Percentiles rank a stretch among this genome's conserved stretches.
Evolutionary conservation across 23 red algal genomes (phyloP).

Genomic region (Gracilariopsis chorda): DNA sequence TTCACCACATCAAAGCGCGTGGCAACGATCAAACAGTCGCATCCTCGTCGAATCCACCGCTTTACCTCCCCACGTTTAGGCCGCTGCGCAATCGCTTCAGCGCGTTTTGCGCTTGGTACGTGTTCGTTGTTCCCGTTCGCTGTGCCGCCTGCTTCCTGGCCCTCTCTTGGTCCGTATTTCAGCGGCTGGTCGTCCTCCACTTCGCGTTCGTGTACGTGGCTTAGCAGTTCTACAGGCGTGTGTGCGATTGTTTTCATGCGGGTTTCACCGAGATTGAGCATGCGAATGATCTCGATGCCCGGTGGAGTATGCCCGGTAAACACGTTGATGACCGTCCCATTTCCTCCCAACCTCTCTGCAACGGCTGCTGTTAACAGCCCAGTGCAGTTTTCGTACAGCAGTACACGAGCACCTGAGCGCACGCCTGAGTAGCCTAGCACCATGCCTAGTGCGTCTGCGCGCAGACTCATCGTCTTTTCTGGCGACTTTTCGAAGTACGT

Average conservation of each 20-base stretch:
- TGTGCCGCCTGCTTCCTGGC: background rate
- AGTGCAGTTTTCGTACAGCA: slow-evolving; percentile 64
- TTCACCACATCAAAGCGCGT: slow-evolving; percentile 62
- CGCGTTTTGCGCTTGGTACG: slow-evolving; percentile 2
- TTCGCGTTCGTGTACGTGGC: slow-evolving; percentile 1
- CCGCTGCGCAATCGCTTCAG: slow-evolving; percentile 42
- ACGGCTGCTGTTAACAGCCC: slow-evolving; percentile 49
- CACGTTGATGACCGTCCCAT: slow-evolving; percentile 35
- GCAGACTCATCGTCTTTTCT: slow-evolving; percentile 51
- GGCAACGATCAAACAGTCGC: slow-evolving; percentile 53
- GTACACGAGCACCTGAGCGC: slow-evolving; percentile 19
- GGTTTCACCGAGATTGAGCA: slow-evolving; percentile 20
- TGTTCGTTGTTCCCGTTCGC: background rate
- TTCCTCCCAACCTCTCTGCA: slow-evolving; percentile 56
- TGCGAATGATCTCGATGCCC: slow-evolving; percentile 52
- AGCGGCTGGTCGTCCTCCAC: slow-evolving; percentile 43
- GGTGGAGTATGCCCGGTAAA: slow-evolving; percentile 49
- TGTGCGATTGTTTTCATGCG: slow-evolving; percentile 28
- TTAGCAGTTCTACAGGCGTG: slow-evolving; percentile 52
- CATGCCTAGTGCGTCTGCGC: slow-evolving; percentile 48
- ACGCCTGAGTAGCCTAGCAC: slow-evolving; percentile 62
- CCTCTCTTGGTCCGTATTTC: slow-evolving; percentile 12
- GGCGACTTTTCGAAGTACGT: slow-evolving; percentile 60
- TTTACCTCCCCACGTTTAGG: slow-evolving; percentile 48
- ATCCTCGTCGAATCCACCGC: slow-evolving; percentile 6